Evolutionary conservation across 768 basidiomycete species (phyloP), one percentile per base, ranked within the genome.

Genomic region (Pholiota microspora): DNA sequence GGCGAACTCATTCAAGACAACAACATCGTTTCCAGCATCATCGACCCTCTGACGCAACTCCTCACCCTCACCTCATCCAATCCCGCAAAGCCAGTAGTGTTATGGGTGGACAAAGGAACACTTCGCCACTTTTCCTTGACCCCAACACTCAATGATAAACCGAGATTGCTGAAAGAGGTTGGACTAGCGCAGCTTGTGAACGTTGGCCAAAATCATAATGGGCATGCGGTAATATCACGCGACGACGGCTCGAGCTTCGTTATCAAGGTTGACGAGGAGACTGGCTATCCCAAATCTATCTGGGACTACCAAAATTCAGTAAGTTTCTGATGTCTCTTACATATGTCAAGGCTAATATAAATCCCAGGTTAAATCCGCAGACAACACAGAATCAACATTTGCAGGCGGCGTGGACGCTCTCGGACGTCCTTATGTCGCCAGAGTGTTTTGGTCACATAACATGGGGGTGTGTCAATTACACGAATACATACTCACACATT

Each of bases 361-460:
- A n/a, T 36, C 45, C 16, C 44, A 84, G 83, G 71, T 69, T 6
- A 62, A 69, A 12, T 75, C 81, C 2, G 60, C 70, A 0, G 69
- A 72, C 6, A 68, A 77, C 12, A 65, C 82, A 0, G 70, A 73
- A 15, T 80, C 85, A 0, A 64, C 81, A 1, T 94, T 82, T 62
- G 69, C 81, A 4, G 88, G 88, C 24, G 81, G 76, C 4, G 40
- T 81, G 3, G 78, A 82, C 59, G 70, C 69, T 18, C 65, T 76
- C 10, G 84, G 82, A 2, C 66, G 71, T 3, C 73, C 82, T 0
- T 82, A 83, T 58, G 68, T 93, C 40, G 77, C 78, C 8, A 80
- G 88, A 15, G 70, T 89, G 0, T 85, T 78, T 62, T 92, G 88
- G 89, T 85, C 86, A 1, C 75, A 81, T 58, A 57, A 59, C 4